Evolutionary conservation across 345 rosid genomes (phyloP).

Genomic region (Eucalyptus pauciflora): DNA sequence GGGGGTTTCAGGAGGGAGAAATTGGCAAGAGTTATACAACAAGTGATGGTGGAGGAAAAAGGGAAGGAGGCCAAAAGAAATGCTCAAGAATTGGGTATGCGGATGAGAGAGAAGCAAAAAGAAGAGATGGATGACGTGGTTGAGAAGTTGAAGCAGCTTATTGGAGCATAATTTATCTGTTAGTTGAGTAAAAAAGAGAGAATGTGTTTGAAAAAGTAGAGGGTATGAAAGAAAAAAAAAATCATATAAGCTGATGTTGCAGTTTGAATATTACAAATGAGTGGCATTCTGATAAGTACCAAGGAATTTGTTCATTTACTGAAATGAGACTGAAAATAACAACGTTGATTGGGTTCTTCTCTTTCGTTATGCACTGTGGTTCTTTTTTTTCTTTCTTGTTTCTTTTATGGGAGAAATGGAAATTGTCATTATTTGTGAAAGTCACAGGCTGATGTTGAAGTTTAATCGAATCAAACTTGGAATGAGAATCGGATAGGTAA

Average conservation of each 20-base stretch:
- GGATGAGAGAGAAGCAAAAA: not conserved
- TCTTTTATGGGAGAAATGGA: not conserved
- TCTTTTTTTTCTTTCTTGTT: not conserved
- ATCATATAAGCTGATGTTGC: not conserved
- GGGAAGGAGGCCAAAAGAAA: not conserved
- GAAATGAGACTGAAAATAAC: not conserved
- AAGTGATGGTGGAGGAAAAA: not conserved
- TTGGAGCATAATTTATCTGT: not conserved
- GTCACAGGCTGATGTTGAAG: not conserved
- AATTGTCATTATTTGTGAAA: not conserved
- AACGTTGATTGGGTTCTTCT: not conserved
- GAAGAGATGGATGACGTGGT: not conserved
- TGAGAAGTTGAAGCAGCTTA: not conserved
- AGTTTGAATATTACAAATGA: not conserved
- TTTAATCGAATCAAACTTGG: not conserved
- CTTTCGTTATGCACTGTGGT: not conserved
- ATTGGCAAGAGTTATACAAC: constrained; percentile 1
- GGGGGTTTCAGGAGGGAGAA: constrained; percentile 1
- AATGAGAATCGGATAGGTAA: not conserved
- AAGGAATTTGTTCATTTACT: not conserved
- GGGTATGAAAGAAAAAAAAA: not conserved
- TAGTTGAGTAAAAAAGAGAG: not conserved
- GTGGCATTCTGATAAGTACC: not conserved
- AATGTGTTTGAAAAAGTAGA: not conserved
- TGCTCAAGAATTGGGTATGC: not conserved